These are phyloP conservation scores for Ogataea allantospora DNA, from an alignment of 805 yeast species.

Conservation along the genomic window DNA sequence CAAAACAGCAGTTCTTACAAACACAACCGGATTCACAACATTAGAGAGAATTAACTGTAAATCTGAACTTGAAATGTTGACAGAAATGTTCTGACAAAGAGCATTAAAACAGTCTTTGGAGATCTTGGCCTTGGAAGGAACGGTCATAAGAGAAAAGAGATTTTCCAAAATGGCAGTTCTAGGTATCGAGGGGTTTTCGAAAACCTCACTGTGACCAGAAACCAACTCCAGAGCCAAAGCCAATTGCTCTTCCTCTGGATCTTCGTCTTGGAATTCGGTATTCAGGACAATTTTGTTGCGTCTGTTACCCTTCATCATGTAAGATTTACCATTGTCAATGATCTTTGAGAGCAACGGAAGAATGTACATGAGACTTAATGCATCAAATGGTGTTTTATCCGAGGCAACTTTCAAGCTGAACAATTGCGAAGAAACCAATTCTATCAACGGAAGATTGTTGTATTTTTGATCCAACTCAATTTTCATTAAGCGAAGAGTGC, in stretches of 20 bases:
- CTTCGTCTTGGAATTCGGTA: slow-evolving; percentile 75
- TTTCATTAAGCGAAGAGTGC: slow-evolving; percentile 58
- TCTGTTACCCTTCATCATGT: slow-evolving; percentile 50
- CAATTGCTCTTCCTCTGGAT: slow-evolving; percentile 84
- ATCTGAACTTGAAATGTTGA: slow-evolving; percentile 57
- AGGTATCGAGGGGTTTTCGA: slow-evolving; percentile 67
- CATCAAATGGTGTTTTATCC: slow-evolving; percentile 69
- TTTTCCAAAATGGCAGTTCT: slow-evolving; percentile 61
- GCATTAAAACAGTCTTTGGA: slow-evolving; percentile 83
- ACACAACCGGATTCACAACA: slow-evolving; percentile 57
- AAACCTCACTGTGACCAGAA: slow-evolving; percentile 62
- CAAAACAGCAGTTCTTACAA: slow-evolving; percentile 75
- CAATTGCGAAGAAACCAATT: slow-evolving; percentile 61
- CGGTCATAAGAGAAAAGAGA: slow-evolving; percentile 61
- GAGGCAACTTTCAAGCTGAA: slow-evolving; percentile 74
- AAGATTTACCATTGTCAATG: slow-evolving; percentile 60
- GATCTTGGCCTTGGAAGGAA: slow-evolving; percentile 75
- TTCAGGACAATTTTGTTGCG: slow-evolving; percentile 48
- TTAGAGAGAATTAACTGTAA: slow-evolving; percentile 54
- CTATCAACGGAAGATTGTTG: slow-evolving; percentile 50
- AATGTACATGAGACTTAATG: slow-evolving; percentile 65
- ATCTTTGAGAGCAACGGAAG: slow-evolving; percentile 73
- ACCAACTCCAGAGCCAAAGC: slow-evolving; percentile 74
- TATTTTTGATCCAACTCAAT: slow-evolving; percentile 46
- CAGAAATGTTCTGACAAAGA: slow-evolving; percentile 72